These are phyloP conservation scores for Fraxinus baroniana DNA, from an alignment of 305 asterid species.

Conservation along the genomic window DNA sequence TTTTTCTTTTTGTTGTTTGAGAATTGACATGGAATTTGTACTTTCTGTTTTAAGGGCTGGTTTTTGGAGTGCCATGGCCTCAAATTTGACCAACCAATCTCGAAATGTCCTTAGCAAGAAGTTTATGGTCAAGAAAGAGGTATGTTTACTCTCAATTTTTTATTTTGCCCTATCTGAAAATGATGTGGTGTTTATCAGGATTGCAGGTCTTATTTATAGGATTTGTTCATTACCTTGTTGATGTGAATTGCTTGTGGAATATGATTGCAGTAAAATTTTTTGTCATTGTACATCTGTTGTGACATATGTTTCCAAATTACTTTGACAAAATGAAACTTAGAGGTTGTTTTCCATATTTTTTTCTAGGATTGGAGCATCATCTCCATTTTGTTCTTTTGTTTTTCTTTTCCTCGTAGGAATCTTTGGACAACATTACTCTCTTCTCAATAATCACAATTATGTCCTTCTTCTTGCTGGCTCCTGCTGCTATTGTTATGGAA, in stretches of 20 bases:
- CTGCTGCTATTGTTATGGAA: constrained; percentile 42
- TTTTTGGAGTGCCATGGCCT: constrained; percentile 63
- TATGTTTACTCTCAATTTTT: constrained; percentile 7
- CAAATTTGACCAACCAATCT: constrained; percentile 54
- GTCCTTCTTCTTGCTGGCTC: constrained; percentile 54
- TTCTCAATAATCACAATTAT: constrained; percentile 53
- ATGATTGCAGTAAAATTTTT: not conserved
- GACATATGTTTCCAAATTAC: not conserved
- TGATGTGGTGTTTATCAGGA: not conserved
- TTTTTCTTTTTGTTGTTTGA: not conserved
- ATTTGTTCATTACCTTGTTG: not conserved
- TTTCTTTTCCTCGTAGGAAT: constrained; percentile 34
- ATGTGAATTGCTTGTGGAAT: not conserved
- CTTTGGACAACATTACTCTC: constrained; percentile 53
- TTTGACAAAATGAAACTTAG: not conserved
- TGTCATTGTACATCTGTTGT: not conserved
- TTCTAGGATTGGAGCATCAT: constrained; percentile 5
- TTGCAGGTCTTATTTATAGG: not conserved
- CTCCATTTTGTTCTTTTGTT: not conserved
- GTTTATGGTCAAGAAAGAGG: constrained; percentile 62
- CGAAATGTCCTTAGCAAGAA: constrained; percentile 61
- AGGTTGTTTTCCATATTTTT: not conserved
- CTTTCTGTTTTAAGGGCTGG: constrained; percentile 40
- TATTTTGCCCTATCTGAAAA: not conserved
- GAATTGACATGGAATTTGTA: not conserved